Evolutionary conservation across 192 early-diverging fungal species (phyloP), one percentile per base, ranked within the genome.

Genomic region (Glomus cerebriforme): DNA sequence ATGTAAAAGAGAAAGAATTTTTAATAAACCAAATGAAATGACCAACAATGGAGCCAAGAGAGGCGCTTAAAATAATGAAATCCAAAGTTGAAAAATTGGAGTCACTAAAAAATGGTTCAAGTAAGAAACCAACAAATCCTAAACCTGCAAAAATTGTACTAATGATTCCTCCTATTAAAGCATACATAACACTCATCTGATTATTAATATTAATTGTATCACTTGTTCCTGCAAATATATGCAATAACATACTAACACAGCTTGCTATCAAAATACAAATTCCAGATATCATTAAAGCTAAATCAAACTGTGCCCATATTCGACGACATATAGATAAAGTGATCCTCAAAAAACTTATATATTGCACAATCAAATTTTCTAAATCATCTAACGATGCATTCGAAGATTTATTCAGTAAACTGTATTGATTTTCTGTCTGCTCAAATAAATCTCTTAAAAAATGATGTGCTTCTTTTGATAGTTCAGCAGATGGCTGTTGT

Each of bases 301-400:
- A 82, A 67, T 99, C 96, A 80, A 99, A 99, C 35, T 95, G 93
- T 19, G 96, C 95, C 97, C 97, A 99, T 49, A 95, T 89, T 37
- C 88, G 83, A n/a, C 95, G 91, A 73, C 93, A 90, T 22, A 90
- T 88, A 17, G 87, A 87, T 17, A 99, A 86, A 0, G 93, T 87
- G 7, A 81, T 80, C 1, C 91, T 82, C 59, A 92, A 83, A 73
- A 93, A 94, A 22, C 64, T 81, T 26, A 82, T 80, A 58, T 83
- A 84, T 34, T 83, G 78, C 32, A 58, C 34, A 24, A 81, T 29
- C 3, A 75, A 69, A 43, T 79, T 27, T 10, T 82, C 81, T 59
- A 85, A 22, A 35, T 82, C 63, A n/a, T 83, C 77, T 12, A 37
- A 68, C 26, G 69, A 22, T 12, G 5, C 62, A 45, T 32, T 31